phyloP scores from a whole-genome alignment of 305 asterid species.

The Caryopteris hybrid region DNA sequence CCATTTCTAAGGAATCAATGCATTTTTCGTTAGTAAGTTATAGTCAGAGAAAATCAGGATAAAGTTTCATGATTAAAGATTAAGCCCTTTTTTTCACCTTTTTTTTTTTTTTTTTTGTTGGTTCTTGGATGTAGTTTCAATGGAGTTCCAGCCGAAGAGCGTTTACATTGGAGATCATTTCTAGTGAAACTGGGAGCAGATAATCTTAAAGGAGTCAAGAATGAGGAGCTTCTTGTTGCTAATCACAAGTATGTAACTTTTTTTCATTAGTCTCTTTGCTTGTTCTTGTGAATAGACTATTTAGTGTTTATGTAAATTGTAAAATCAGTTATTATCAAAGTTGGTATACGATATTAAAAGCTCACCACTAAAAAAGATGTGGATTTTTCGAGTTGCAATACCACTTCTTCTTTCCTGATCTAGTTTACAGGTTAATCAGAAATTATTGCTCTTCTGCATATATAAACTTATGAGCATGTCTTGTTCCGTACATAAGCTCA shows the following conservation, averaged over 20 bases:
- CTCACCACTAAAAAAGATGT: not conserved
- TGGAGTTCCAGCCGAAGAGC: slow-evolving; percentile 98
- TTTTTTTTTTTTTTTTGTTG: not conserved
- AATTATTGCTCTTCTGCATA: not conserved
- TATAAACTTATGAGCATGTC: not conserved
- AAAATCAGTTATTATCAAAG: not conserved
- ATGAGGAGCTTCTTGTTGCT: slow-evolving; percentile 95
- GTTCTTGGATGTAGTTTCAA: slow-evolving; percentile 50
- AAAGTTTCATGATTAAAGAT: not conserved
- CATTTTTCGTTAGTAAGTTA: not conserved
- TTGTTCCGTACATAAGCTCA: not conserved
- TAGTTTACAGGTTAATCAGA: not conserved
- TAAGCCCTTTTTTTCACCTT: not conserved
- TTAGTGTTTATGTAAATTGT: not conserved
- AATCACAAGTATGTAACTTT: slow-evolving; percentile 72
- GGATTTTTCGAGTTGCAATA: not conserved
- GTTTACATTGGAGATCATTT: slow-evolving; percentile 94
- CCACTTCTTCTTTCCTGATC: not conserved
- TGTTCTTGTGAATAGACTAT: not conserved
- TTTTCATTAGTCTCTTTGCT: not conserved
- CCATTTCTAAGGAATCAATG: not conserved
- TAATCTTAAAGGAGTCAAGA: slow-evolving; percentile 84
- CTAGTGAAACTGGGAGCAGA: slow-evolving; percentile 90
- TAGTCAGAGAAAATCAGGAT: not conserved
- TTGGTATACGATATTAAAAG: not conserved